These are phyloP conservation scores for Avena insularis DNA, from an alignment of 176 grass and related monocot genomes.

Conservation along the genomic window DNA sequence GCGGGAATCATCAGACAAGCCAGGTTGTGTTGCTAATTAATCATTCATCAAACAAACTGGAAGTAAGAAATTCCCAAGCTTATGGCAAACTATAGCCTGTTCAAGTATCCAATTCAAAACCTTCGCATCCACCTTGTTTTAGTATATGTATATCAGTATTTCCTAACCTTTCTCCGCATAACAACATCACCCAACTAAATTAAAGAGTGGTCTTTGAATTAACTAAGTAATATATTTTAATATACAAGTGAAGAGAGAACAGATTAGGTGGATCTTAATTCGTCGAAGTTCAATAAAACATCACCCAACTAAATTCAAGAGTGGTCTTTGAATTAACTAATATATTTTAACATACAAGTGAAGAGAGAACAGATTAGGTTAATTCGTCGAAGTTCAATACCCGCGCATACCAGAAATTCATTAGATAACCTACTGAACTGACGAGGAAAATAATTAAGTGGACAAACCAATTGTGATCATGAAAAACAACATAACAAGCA, in stretches of 20 bases:
- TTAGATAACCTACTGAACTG: background rate
- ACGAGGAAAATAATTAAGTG: background rate
- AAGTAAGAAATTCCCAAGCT: background rate
- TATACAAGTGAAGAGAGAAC: background rate
- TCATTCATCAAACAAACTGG: background rate
- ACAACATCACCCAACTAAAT: background rate
- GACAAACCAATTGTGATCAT: background rate
- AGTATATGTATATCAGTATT: background rate
- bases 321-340: background rate
- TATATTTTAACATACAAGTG: background rate
- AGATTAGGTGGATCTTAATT: background rate
- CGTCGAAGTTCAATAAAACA: background rate
- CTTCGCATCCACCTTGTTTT: background rate
- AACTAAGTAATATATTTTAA: background rate
- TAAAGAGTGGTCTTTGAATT: background rate
- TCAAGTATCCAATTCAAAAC: constrained; percentile 12
- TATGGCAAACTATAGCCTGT: background rate
- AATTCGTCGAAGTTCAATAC: background rate
- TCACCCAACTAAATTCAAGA: constrained; percentile 8
- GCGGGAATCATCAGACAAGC: background rate
- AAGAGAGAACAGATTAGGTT: background rate
- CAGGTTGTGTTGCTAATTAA: background rate
- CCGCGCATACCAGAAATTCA: background rate
- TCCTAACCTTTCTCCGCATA: background rate
- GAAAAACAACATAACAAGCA: background rate